Evolutionary conservation across 169 alveolate species (phyloP), one percentile per base, ranked within the genome.

Genomic region (Babesia bovis): DNA sequence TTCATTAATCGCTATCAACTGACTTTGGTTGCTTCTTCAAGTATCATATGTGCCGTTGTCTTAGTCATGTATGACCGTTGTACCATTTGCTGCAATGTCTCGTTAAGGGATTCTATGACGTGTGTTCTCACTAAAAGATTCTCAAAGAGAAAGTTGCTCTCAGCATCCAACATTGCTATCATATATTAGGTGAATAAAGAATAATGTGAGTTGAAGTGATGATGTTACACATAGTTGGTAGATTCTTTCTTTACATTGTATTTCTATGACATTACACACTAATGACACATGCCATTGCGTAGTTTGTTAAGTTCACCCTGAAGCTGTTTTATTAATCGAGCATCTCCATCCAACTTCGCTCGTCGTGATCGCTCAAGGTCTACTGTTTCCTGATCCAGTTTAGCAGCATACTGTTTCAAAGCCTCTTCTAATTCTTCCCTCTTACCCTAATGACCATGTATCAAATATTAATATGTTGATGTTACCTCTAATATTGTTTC

Each of bases 61-160:
- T 71, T 81, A 49, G 81, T 42, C 52, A 81, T 71, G 71, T 65
- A 81, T 13, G 74, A 81, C 12, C 81, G 81, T 21, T 50, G 84
- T n/a, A 81, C 59, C 88, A 81, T 81, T 40, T 81, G 69, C 42
- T 52, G 70, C 65, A 81, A 65, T 15, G 88, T 81, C 42, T 33
- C 81, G 26, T 23, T 28, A 32, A 81, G 73, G 23, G 88, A 71
- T 61, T 71, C 81, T 50, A 81, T 3, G 33, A 71, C 60, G 42
- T 50, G 57, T 0, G 49, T 21, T 12, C 33, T 40, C 82, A 63
- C 40, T 28, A 81, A 42, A 17, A 45, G 81, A 38, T 42, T 10
- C 38, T 77, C 74, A 45, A 77, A 68, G 28, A 6, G 4, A 15
- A 3, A 25, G 2, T 45, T 25, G 38, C 73, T 6, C 5, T 17